phyloP scores from a whole-genome alignment of 2,329 filamentous ascomycete species.

The Coniochaeta sp. region DNA sequence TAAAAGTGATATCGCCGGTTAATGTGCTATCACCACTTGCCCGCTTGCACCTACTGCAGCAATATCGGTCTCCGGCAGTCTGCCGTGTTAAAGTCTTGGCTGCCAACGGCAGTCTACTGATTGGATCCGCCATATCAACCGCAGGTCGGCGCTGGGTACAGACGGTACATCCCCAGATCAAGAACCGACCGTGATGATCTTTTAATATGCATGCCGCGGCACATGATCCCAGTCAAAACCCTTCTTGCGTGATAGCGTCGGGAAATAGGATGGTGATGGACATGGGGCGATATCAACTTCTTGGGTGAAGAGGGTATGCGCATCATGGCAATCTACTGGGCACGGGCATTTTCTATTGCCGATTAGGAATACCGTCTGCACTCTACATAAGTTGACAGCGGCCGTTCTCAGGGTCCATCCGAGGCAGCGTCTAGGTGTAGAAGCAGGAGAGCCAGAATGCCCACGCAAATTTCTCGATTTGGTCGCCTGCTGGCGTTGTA shows the following conservation, averaged over 20 bases:
- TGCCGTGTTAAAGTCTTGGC: neutral
- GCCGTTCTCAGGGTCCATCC: neutral
- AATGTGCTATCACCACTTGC: neutral
- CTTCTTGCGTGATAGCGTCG: neutral
- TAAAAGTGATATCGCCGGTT: neutral
- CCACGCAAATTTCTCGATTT: neutral
- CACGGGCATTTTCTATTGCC: neutral
- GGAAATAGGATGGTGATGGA: neutral
- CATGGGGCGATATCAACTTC: neutral
- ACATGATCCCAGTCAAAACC: neutral
- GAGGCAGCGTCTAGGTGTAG: neutral
- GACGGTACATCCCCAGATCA: neutral
- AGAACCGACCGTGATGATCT: neutral
- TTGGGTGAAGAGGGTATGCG: neutral
- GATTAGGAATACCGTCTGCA: neutral
- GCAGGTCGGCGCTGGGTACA: neutral
- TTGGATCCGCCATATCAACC: neutral
- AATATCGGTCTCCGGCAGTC: neutral
- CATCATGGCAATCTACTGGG: neutral
- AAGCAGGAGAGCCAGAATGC: neutral
- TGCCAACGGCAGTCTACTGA: neutral
- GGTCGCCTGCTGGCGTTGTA: neutral
- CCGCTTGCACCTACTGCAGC: neutral
- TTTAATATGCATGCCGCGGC: neutral
- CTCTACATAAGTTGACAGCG: neutral